phyloP scores from a whole-genome alignment of 345 rosid genomes.

The Sonneratia caseolaris region DNA sequence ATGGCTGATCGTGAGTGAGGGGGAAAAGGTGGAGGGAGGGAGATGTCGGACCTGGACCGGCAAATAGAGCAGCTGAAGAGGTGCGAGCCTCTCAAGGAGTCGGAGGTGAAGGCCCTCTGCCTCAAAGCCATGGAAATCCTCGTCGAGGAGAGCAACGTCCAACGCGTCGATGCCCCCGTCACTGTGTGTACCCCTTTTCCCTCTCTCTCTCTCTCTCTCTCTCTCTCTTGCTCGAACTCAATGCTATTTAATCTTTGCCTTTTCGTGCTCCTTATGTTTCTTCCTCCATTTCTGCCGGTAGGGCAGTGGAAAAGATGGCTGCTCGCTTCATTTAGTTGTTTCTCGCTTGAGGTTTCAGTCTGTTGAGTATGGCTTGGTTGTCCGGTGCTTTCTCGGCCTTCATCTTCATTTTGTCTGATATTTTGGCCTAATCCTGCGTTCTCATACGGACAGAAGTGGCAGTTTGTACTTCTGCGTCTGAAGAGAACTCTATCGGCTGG shows the following conservation, averaged over 20 bases:
- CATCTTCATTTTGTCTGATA: background rate
- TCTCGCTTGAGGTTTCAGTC: background rate
- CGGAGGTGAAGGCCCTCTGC: conserved; percentile 91
- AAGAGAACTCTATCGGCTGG: background rate
- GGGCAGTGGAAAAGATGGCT: background rate
- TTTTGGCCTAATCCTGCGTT: background rate
- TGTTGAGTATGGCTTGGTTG: background rate
- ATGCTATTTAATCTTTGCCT: background rate
- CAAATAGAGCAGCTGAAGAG: conserved; percentile 94
- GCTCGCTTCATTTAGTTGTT: background rate
- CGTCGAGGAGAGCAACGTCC: conserved; percentile 96
- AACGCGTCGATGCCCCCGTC: conserved; percentile 94
- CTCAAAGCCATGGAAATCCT: conserved; percentile 96
- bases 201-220: too few relatives aligned
- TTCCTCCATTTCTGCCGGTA: background rate
- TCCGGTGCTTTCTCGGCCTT: background rate
- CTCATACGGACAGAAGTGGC: background rate
- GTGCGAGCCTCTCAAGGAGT: conserved; percentile 90
- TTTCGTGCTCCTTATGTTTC: too few relatives aligned
- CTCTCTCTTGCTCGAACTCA: background rate
- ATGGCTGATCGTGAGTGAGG: background rate
- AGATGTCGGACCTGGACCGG: conserved; percentile 93
- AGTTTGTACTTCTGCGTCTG: background rate
- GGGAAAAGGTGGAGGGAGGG: conserved; percentile 11
- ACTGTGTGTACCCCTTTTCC: conserved; percentile 29